Base-by-base conservation (phyloP, 2,329 filamentous ascomycete genomes). In the Aspergillus transmontanensis region DNA sequence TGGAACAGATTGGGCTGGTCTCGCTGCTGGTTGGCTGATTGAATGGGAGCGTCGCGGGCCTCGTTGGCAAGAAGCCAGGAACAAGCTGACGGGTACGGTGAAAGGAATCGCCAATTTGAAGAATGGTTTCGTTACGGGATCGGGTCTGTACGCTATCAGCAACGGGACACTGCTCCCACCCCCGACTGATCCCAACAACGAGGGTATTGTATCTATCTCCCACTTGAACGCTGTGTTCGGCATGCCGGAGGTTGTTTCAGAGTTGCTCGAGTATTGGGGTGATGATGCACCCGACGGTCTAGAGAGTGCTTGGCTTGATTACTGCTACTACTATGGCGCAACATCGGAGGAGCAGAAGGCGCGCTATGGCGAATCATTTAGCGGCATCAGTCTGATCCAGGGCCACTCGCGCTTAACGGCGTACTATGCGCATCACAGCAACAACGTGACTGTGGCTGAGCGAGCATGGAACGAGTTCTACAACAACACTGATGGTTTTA, bases 191-290 rank as follows among this genome's bases (percentile, higher is more conserved):
- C 80, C 82, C 0, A 70, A 79, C 4, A 88, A 88, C 71, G 70
- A 73, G 2, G 86, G 86, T 6, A 71, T 78, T 19, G 79, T 88
- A 4, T 77, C 75, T 0, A 79, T 88, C 1, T 85, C 84, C 0
- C 86, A 88, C 66, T 77, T 89, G 1, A 83, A 82, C 0, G 84
- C 84, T 10, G 82, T 87, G 7, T 89, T 89, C 64, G 87, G 87
- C 2, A 76, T 88, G 0, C 79, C 83, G 0, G 87, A 89, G 71
- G 84, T 87, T 1, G 77, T 86, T 10, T 82, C 86, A 0, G 86
- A 89, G 65, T 68, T 87, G 1, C 76, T 85, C 2, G 80, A 85
- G 53, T 82, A 84, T 68, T 81, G 79, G 16, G 81, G 78, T 2
- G 76, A 79, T 1, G 79, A 82, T 2, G 65, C 81, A 0, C 84